These are phyloP conservation scores for Alnus rubra DNA, from an alignment of 306 rosid species.

Conservation along the genomic window DNA sequence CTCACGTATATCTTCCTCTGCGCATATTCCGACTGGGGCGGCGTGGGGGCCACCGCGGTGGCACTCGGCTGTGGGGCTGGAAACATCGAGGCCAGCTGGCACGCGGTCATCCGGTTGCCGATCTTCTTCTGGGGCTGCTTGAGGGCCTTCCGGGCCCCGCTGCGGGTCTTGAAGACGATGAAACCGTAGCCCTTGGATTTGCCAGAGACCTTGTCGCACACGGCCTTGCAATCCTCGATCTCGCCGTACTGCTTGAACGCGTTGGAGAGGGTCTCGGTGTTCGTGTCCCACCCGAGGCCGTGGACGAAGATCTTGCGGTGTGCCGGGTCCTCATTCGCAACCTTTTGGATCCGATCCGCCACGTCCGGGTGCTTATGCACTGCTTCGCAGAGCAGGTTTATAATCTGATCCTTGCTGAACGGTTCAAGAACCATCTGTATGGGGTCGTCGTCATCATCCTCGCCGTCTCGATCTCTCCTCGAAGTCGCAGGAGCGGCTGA, in stretches of 20 bases:
- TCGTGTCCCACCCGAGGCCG: constrained; percentile 95
- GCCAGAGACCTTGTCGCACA: constrained; percentile 80
- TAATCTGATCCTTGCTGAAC: constrained; percentile 65
- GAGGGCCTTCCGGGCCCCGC: constrained; percentile 74
- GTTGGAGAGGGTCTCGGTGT: constrained; percentile 51
- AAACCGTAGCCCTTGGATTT: constrained; percentile 94
- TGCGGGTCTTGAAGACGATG: constrained; percentile 71
- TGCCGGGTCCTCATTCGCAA: constrained; percentile 70
- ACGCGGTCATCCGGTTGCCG: constrained; percentile 84
- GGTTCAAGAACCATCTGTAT: constrained; percentile 73
- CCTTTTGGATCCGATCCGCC: constrained; percentile 62
- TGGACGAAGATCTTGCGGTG: constrained; percentile 90
- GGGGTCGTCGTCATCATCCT: constrained; percentile 65
- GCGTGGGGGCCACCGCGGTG: background rate
- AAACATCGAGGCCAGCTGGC: constrained; percentile 84
- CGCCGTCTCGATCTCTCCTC: constrained; percentile 2
- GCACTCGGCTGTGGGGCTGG: constrained; percentile 46
- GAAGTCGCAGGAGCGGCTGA: constrained; percentile 18
- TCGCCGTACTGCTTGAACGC: constrained; percentile 75
- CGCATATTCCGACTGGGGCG: constrained; percentile 62
- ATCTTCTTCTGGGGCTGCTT: constrained; percentile 93
- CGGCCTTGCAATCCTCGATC: constrained; percentile 94
- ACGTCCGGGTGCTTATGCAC: constrained; percentile 69
- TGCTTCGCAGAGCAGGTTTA: constrained; percentile 53
- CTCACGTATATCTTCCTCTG: constrained; percentile 91